phyloP scores from a whole-genome alignment of 2,329 filamentous ascomycete species.

The Metarhizium album region DNA sequence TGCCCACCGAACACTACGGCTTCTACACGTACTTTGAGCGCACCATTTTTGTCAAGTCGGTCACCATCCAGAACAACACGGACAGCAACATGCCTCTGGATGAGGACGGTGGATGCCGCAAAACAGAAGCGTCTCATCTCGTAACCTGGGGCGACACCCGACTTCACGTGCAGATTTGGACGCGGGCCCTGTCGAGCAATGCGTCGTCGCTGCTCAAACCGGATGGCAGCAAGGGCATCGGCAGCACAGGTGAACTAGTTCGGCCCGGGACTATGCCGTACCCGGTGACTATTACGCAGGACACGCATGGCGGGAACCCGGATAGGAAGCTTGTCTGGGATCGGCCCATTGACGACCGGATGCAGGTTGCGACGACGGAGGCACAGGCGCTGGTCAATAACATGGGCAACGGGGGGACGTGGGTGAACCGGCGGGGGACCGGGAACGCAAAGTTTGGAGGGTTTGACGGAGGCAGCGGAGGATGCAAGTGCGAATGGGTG shows the following conservation, averaged over 20 bases:
- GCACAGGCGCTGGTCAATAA: slow-evolving; percentile 37
- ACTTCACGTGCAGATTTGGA: slow-evolving; percentile 57
- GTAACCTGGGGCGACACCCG: slow-evolving; percentile 51
- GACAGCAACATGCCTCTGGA: slow-evolving; percentile 36
- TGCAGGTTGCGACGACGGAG: slow-evolving; percentile 32
- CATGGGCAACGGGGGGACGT: slow-evolving; percentile 37
- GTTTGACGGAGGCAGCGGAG: slow-evolving; percentile 52
- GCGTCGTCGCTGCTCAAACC: slow-evolving; percentile 28
- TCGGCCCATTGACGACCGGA: slow-evolving; percentile 37
- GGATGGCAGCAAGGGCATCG: slow-evolving; percentile 17
- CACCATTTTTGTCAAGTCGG: slow-evolving; percentile 66
- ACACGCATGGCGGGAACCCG: slow-evolving; percentile 50
- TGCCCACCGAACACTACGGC: slow-evolving; percentile 76
- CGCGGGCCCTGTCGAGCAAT: slow-evolving; percentile 33
- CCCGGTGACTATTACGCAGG: slow-evolving; percentile 48
- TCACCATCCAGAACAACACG: slow-evolving; percentile 35
- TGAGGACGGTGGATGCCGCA: slow-evolving; percentile 41
- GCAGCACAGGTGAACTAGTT: slow-evolving; percentile 20
- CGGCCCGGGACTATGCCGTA: slow-evolving; percentile 53
- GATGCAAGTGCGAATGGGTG: slow-evolving; percentile 51
- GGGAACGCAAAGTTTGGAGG: slow-evolving; percentile 42
- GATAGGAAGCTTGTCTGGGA: slow-evolving; percentile 43
- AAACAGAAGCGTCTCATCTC: slow-evolving; percentile 42
- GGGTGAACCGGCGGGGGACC: slow-evolving; percentile 39
- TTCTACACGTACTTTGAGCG: slow-evolving; percentile 92